Conservation (phyloP, 495 filamentous ascomycete genomes). For the Endocarpon pusillum region DNA sequence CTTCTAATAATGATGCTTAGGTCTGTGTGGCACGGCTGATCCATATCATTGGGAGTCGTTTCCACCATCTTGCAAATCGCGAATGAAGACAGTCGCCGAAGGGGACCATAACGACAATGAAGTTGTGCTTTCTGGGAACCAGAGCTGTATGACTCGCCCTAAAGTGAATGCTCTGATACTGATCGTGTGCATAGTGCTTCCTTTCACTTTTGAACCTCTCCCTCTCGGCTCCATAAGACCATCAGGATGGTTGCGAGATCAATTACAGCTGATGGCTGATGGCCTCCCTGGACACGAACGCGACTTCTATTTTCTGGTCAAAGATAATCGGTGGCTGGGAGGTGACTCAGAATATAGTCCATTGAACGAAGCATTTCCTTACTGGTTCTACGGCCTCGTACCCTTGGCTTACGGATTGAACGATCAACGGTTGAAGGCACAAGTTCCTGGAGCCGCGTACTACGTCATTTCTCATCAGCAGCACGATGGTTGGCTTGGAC, state of each 20-base stretch:
- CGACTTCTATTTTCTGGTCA: conserved; percentile 42
- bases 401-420: conserved; percentile 42
- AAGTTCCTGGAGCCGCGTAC: conserved; percentile 30
- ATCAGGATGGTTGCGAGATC: conserved; percentile 41
- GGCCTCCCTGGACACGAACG: conserved; percentile 43
- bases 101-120: too few relatives aligned
- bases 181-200: conserved; percentile 13
- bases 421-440: conserved; percentile 34
- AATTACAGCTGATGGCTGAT: conserved; percentile 31
- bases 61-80: too few relatives aligned
- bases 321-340: conserved; percentile 37
- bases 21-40: too few relatives aligned
- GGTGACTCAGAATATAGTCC: conserved; percentile 38
- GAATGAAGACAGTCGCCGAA: too few relatives aligned
- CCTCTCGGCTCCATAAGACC: conserved; percentile 41
- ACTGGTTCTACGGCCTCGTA: conserved; percentile 52
- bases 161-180: too few relatives aligned
- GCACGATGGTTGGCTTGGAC: conserved; percentile 44
- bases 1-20: too few relatives aligned
- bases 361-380: conserved; percentile 42
- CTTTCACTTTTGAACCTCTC: conserved; percentile 28
- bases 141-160: too few relatives aligned
- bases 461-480: conserved; percentile 35
- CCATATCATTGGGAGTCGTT: too few relatives aligned
- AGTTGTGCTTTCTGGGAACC: too few relatives aligned